These are phyloP conservation scores for Chaetoscypha palmicola DNA, from an alignment of 2,329 filamentous ascomycete species.

Conservation along the genomic window DNA sequence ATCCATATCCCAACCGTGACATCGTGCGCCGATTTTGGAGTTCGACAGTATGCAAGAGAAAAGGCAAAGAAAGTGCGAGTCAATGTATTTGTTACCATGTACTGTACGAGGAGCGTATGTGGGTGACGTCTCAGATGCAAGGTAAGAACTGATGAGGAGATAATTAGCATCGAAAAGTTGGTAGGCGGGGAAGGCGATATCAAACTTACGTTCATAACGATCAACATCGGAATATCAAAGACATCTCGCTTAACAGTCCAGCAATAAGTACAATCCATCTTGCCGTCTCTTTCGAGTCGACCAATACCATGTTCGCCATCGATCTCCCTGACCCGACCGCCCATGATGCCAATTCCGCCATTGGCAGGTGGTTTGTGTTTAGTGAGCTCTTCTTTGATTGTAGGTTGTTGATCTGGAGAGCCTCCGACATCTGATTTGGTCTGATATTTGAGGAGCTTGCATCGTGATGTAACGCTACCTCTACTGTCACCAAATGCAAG, in stretches of 20 bases:
- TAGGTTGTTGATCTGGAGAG: too few relatives aligned
- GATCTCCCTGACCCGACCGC: slow-evolving; percentile 54
- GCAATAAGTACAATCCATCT: slow-evolving; percentile 91
- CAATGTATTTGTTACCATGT: too few relatives aligned
- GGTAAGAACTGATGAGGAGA: neutral
- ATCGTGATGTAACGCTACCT: slow-evolving; percentile 75
- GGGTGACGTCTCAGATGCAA: neutral
- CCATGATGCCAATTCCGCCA: slow-evolving; percentile 32
- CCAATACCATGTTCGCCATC: slow-evolving; percentile 74
- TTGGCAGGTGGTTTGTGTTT: slow-evolving; percentile 13
- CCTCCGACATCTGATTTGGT: slow-evolving; percentile 50
- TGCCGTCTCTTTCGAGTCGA: slow-evolving; percentile 76
- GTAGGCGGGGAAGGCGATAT: neutral
- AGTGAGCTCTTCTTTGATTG: slow-evolving; percentile 15
- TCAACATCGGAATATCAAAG: slow-evolving; percentile 97
- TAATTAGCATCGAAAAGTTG: neutral
- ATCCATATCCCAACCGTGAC: too few relatives aligned
- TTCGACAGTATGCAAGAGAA: too few relatives aligned
- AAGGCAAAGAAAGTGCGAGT: too few relatives aligned
- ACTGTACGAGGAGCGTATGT: too few relatives aligned
- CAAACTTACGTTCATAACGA: slow-evolving; percentile 88
- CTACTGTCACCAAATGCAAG: slow-evolving; percentile 88
- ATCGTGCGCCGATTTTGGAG: too few relatives aligned
- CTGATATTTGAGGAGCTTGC: slow-evolving; percentile 84
- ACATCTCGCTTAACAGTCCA: slow-evolving; percentile 96